Evolutionary conservation across 495 filamentous ascomycete species (phyloP), one percentile per base, ranked within the genome.

Genomic region (Penicillium silybi): DNA sequence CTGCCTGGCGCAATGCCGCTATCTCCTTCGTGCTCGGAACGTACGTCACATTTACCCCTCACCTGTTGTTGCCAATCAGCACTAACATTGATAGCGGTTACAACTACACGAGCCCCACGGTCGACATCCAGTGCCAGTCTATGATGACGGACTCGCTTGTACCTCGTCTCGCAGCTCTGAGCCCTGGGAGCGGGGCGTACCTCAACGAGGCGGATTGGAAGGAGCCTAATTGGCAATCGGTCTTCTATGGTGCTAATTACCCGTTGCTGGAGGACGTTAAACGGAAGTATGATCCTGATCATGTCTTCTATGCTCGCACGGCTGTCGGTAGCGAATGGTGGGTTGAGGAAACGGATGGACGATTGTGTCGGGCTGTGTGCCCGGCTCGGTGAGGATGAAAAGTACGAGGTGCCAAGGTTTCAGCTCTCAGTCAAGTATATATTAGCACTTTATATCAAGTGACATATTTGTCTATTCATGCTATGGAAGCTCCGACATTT

Each of bases 311-410:
- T 48, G 76, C 67, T 4, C 48, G 50, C 17, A 77, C 69, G 9
- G 73, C 63, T 39, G 79, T 82, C 2, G 79, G 75, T 0, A 79
- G 73, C 25, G 81, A 85, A 46, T 48, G 61, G 15, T 79, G 74
- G 70, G 11, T 25, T 6, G 32, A 51, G 22, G 17, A 46, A 5
- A n/a, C 15, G 5, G 51, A 50, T 47, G 51, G 58, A 15, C 39
- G 48, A 7, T 26, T 29, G 65, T 75, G 43, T 63, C 78, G 41
- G 65, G 65, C 41, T 66, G 22, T 29, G 65, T 75, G 43, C 64
- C 78, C 40, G 65, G 65, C 41, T 66, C 64, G 13, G 42, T 46
- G 27, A 6, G 13, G 2, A 1, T 13, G 32, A 32, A 15, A 32
- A 13, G 37, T 39, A 29, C 29, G 3, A 6, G 26, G 26, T 1